Evolutionary conservation across 768 basidiomycete genomes (phyloP).

Genomic region (Phlegmacium glaucopus): DNA sequence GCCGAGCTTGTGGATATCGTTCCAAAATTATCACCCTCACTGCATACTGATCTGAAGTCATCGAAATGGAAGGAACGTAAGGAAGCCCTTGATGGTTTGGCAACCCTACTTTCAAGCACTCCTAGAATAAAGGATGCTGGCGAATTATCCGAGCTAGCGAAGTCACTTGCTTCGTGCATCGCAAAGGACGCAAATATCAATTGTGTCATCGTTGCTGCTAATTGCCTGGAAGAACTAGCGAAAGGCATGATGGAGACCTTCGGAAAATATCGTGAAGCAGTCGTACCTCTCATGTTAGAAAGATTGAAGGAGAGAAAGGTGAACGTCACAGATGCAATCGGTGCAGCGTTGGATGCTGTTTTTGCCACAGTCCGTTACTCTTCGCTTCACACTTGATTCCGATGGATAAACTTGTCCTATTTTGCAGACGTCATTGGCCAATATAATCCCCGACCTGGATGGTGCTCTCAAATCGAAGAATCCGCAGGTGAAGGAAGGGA

Average conservation of each 20-base stretch:
- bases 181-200: constrained; percentile 92
- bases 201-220: constrained; percentile 87
- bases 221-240: constrained; percentile 81
- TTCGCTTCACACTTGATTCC: constrained; percentile 4
- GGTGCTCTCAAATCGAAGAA: constrained; percentile 84
- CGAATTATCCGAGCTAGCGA: constrained; percentile 73
- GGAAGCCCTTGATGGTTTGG: constrained; percentile 82
- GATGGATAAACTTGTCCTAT: constrained; percentile 7
- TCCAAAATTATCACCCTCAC: constrained; percentile 67
- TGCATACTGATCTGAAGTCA: constrained; percentile 75
- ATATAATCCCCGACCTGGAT: constrained; percentile 81
- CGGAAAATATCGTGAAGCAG: constrained; percentile 64
- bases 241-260: constrained; percentile 77
- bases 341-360: constrained; percentile 83
- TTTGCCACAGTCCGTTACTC: constrained; percentile 68
- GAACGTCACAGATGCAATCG: constrained; percentile 87
- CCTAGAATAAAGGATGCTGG: constrained; percentile 78
- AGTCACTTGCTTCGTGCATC: constrained; percentile 75
- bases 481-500: constrained; percentile 94
- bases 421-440: constrained; percentile 68
- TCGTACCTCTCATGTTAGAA: constrained; percentile 79
- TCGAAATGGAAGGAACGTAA: constrained; percentile 99
- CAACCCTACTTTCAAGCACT: constrained; percentile 61
- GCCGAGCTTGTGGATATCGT: constrained; percentile 81
- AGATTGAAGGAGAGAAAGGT: constrained; percentile 92